Base-by-base conservation (phyloP, 371 early-diverging fungal genomes). In the Neoconidiobolus thromboides region DNA sequence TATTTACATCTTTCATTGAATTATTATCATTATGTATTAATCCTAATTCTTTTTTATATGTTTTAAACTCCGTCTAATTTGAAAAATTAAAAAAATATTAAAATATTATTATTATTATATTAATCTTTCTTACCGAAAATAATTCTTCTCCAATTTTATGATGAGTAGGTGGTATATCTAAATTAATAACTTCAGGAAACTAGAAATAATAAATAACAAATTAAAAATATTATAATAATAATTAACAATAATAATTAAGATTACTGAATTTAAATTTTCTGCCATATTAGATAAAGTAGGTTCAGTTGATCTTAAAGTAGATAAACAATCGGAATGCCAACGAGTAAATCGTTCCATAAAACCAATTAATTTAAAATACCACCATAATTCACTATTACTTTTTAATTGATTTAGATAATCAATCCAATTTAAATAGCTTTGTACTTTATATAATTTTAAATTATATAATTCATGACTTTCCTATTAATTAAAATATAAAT, bases 401-500 rank as follows among this genome's bases (percentile, higher is more conserved):
- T 55, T 36, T 5, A 55, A 37, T 41, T 55, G 55, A 14, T 55
- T 55, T 3, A 55, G 55, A 14, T 55, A 55, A 41, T 42, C 55
- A 14, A 55, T 36, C 55, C 55, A 55, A 41, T 55, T 14, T 5
- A 55, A 37, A 42, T 55, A 55, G 12, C 40, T 55, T 42, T 55
- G 55, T 10, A 15, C 15, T 41, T 41, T 15, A 41, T 26, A 12
- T 7, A 55, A 15, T 14, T 55, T 15, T 5, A 4, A 12, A 4
- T 36, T 9, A 41, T 55, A 55, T 10, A 55, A 41, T 41, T 55
- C 38, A 14, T 55, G n/a, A 5, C 7, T 38, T 55, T 55, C 55
- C 52, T 51, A 51, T 36, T 38, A 36, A 51, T 38, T n/a, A 46
- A 26, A 5, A 51, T 14, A 14, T 36, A 5, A 36, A 36, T 9